Percentiles rank a stretch among this genome's conserved stretches.
These are phyloP conservation scores for Massospora cicadina DNA, from an alignment of 371 early-diverging fungal genomes.

Conservation along the genomic window DNA sequence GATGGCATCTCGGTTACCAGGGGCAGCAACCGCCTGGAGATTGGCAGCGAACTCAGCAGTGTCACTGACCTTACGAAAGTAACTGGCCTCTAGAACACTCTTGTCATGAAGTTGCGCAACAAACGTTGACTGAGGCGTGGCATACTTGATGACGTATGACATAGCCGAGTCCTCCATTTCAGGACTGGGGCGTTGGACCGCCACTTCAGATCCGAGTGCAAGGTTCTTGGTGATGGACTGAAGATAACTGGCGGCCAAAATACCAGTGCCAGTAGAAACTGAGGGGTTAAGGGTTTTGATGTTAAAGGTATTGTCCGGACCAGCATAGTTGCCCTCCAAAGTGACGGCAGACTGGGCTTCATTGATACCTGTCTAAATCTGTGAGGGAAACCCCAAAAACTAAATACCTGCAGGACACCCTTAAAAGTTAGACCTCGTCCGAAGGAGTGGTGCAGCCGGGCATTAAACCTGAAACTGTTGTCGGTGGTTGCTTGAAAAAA, in stretches of 20 bases:
- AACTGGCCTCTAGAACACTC: slow-evolving; percentile 69
- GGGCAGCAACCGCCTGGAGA: slow-evolving; percentile 60
- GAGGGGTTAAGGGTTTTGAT: slow-evolving; percentile 90
- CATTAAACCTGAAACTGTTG: slow-evolving; percentile 60
- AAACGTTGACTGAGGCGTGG: slow-evolving; percentile 50
- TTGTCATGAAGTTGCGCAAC: slow-evolving; percentile 67
- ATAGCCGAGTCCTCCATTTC: slow-evolving; percentile 63
- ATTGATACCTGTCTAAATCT: slow-evolving; percentile 4
- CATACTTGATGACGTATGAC: slow-evolving; percentile 60
- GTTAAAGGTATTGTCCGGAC: slow-evolving; percentile 67
- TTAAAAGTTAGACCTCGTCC: slow-evolving; percentile 40
- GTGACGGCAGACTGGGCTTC: slow-evolving; percentile 73
- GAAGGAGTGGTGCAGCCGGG: slow-evolving; percentile 49
- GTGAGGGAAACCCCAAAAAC: not conserved
- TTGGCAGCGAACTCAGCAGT: slow-evolving; percentile 89
- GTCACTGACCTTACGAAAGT: slow-evolving; percentile 80
- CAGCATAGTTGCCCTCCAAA: slow-evolving; percentile 79
- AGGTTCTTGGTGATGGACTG: slow-evolving; percentile 76
- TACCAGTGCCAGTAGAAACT: slow-evolving; percentile 74
- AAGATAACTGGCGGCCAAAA: slow-evolving; percentile 68
- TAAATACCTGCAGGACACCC: slow-evolving; percentile 56
- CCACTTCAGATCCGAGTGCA: slow-evolving; percentile 72
- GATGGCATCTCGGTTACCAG: slow-evolving; percentile 71
- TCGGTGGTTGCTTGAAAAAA: slow-evolving; percentile 85
- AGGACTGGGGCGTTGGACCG: slow-evolving; percentile 68